phyloP scores from a whole-genome alignment of 1,284 basidiomycete species.

The Phylloboletellus chloephorus region DNA sequence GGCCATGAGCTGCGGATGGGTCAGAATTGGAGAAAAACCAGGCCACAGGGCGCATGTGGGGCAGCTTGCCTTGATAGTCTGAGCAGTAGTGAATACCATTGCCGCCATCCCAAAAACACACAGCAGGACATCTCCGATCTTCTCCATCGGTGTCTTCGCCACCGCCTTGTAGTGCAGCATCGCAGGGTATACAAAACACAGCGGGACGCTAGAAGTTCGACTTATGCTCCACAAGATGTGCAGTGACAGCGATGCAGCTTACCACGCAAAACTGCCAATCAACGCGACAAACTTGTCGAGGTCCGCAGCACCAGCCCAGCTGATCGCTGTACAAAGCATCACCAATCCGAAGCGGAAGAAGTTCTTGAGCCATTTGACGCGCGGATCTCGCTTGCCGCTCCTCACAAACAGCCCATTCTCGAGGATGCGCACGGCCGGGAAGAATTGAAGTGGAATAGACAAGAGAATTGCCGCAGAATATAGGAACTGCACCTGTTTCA shows the following conservation, averaged over 20 bases:
- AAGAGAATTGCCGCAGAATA: constrained; percentile 93
- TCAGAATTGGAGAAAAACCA: too few relatives aligned
- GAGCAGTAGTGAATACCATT: constrained; percentile 78
- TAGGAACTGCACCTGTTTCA: constrained; percentile 66
- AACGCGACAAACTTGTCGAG: constrained; percentile 97
- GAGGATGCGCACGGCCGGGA: constrained; percentile 95
- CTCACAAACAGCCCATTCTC: constrained; percentile 93
- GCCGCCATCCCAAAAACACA: constrained; percentile 81
- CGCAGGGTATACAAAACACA: constrained; percentile 93
- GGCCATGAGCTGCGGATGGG: constrained; percentile 25
- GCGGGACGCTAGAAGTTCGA: constrained; percentile 62
- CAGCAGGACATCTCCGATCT: constrained; percentile 70
- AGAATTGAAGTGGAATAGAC: constrained; percentile 91
- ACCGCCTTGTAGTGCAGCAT: constrained; percentile 91
- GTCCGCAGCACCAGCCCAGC: constrained; percentile 83
- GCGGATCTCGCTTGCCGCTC: constrained; percentile 72
- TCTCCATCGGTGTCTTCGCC: constrained; percentile 69
- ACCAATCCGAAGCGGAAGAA: constrained; percentile 79
- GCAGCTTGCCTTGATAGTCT: constrained; percentile 63
- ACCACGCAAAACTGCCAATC: constrained; percentile 94
- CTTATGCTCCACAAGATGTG: constrained; percentile 11
- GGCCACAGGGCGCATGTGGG: background rate
- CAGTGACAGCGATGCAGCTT: constrained; percentile 31
- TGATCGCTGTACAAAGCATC: constrained; percentile 68
- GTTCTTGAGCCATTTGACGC: constrained; percentile 92